Conservation (phyloP, 345 rosid species). For the Moringa oleifera region DNA sequence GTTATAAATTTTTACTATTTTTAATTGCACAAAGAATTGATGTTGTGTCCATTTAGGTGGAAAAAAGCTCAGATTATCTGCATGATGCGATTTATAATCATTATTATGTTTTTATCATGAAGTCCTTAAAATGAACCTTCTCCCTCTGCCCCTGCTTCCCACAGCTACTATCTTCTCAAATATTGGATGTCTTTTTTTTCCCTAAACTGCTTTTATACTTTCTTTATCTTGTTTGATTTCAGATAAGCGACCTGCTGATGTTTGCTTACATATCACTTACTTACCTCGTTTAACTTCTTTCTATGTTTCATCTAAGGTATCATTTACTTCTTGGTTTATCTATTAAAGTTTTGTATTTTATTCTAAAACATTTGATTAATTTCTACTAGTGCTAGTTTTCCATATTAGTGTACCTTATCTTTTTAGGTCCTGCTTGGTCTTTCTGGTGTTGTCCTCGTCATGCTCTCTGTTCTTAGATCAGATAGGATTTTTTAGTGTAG, state of each 20-base stretch:
- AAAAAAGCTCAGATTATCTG: neutral
- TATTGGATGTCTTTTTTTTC: neutral
- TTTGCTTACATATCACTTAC: conserved; percentile 93
- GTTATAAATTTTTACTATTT: conserved; percentile 2
- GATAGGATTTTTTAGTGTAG: conserved; percentile 91
- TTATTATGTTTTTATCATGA: no score
- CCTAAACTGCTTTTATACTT: neutral
- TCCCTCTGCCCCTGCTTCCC: neutral
- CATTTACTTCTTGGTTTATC: conserved; percentile 8
- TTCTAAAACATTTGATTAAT: neutral
- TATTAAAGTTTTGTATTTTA: neutral
- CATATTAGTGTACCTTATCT: neutral
- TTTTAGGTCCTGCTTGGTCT: conserved; percentile 87
- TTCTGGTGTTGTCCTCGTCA: conserved; percentile 91
- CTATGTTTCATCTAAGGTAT: conserved; percentile 86
- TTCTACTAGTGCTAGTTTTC: neutral
- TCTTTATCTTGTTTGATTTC: conserved; percentile 25
- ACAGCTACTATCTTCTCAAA: no score
- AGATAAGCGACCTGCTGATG: conserved; percentile 99
- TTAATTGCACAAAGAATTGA: neutral
- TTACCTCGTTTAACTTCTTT: conserved; percentile 58
- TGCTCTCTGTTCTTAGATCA: conserved; percentile 94
- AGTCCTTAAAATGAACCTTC: no score
- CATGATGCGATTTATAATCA: neutral
- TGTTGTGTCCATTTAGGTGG: neutral